Percentiles rank a stretch among this genome's conserved stretches.
Conservation (phyloP, 495 filamentous ascomycete species). For the Xylaria nigripes region DNA sequence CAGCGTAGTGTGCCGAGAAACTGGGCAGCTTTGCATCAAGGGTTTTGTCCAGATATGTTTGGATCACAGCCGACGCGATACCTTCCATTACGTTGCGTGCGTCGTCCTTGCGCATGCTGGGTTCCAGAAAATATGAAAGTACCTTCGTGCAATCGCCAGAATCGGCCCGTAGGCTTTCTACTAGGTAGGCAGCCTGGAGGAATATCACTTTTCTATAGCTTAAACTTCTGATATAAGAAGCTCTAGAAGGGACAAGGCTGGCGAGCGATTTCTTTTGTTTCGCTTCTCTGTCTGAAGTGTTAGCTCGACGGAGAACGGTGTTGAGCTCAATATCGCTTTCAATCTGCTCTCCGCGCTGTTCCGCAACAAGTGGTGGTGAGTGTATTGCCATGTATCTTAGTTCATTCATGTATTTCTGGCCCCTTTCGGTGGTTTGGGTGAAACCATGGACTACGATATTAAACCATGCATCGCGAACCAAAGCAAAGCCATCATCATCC, state of each 20-base stretch:
- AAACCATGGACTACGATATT: conserved; percentile 94
- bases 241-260: conserved; percentile 60
- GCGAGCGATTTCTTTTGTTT: conserved; percentile 73
- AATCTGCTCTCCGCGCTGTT: conserved; percentile 73
- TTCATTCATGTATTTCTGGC: conserved; percentile 59
- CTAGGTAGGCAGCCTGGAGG: conserved; percentile 72
- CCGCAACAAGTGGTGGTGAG: conserved; percentile 74
- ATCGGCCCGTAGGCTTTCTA: conserved; percentile 76
- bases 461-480: conserved; percentile 92
- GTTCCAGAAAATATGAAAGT: conserved; percentile 85
- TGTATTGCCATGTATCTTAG: conserved; percentile 74
- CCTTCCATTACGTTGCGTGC: conserved; percentile 82
- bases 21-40: conserved; percentile 58
- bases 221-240: conserved; percentile 67
- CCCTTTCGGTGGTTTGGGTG: conserved; percentile 57
- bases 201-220: conserved; percentile 87
- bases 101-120: conserved; percentile 66
- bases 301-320: conserved; percentile 75
- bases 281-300: conserved; percentile 62
- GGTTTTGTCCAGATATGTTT: conserved; percentile 63
- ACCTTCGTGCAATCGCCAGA: conserved; percentile 81
- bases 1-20: conserved; percentile 79
- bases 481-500: conserved; percentile 55
- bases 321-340: conserved; percentile 96
- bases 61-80: conserved; percentile 64